phyloP scores from a whole-genome alignment of 2,329 filamentous ascomycete species.

The Ascochyta rabiei region DNA sequence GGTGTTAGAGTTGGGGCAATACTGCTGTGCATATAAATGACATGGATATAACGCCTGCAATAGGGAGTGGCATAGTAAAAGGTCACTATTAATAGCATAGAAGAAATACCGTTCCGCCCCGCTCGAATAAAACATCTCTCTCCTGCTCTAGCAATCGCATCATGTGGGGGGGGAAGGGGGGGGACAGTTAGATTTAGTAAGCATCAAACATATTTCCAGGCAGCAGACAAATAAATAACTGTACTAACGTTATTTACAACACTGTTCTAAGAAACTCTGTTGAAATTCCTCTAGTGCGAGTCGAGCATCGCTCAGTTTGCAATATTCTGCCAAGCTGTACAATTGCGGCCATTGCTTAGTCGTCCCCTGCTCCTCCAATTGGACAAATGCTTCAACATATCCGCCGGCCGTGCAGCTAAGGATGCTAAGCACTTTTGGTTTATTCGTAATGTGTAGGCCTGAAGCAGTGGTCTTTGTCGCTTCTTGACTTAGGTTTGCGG shows the following conservation, averaged over 20 bases:
- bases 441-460: not conserved
- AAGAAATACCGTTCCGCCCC: not conserved
- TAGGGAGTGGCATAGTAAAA: no score
- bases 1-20: not conserved
- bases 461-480: not conserved
- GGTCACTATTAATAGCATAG: no score
- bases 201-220: not conserved
- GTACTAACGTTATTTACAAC: not conserved
- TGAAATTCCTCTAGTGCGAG: not conserved
- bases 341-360: not conserved
- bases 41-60: no score
- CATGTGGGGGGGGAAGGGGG: no score
- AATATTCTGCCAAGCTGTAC: not conserved
- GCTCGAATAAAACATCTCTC: no score
- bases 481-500: not conserved
- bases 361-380: not conserved
- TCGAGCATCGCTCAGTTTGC: not conserved
- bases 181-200: not conserved
- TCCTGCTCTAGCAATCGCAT: no score
- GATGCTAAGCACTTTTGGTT: not conserved
- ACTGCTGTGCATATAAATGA: not conserved
- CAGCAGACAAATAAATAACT: not conserved
- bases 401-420: not conserved
- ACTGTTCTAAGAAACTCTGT: not conserved
- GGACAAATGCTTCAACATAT: not conserved